These are phyloP conservation scores for Chrysanthemum lavandulifolium DNA, from an alignment of 129 eudicot species.

Conservation along the genomic window DNA sequence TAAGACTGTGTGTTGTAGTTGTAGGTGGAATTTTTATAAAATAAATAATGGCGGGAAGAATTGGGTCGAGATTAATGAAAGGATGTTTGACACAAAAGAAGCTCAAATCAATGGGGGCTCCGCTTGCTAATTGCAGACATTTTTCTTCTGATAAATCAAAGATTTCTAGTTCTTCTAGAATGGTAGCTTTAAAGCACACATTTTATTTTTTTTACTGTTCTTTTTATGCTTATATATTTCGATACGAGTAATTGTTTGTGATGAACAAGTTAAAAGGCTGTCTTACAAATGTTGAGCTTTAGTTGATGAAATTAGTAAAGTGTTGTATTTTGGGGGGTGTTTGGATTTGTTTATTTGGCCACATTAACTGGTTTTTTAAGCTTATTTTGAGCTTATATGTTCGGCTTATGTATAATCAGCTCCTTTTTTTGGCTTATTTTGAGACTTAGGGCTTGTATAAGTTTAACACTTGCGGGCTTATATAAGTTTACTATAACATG, in stretches of 20 bases:
- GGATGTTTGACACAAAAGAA: constrained; percentile 25
- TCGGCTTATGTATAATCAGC: too few species aligned
- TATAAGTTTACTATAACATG: too few species aligned
- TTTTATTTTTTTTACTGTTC: too few species aligned
- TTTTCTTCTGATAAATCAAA: constrained; percentile 36
- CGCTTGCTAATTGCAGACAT: constrained; percentile 17
- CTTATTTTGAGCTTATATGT: too few species aligned
- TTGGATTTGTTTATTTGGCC: too few species aligned
- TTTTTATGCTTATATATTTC: neutral
- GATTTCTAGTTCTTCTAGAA: constrained; percentile 51
- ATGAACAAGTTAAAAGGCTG: neutral
- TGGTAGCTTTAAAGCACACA: constrained; percentile 23
- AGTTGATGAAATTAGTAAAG: too few species aligned
- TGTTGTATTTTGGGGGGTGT: too few species aligned
- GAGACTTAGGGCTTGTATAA: too few species aligned
- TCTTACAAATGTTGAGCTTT: too few species aligned
- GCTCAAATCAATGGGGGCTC: constrained; percentile 31
- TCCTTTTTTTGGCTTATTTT: too few species aligned
- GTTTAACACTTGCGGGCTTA: too few species aligned
- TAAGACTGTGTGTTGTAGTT: neutral
- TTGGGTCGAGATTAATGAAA: constrained; percentile 34
- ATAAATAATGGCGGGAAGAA: constrained; percentile 35
- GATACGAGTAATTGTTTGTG: neutral
- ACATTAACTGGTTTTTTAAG: too few species aligned
- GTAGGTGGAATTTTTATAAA: neutral